Base-by-base conservation (phyloP, 2,329 filamentous ascomycete species). In the Microdochium bolleyi region DNA sequence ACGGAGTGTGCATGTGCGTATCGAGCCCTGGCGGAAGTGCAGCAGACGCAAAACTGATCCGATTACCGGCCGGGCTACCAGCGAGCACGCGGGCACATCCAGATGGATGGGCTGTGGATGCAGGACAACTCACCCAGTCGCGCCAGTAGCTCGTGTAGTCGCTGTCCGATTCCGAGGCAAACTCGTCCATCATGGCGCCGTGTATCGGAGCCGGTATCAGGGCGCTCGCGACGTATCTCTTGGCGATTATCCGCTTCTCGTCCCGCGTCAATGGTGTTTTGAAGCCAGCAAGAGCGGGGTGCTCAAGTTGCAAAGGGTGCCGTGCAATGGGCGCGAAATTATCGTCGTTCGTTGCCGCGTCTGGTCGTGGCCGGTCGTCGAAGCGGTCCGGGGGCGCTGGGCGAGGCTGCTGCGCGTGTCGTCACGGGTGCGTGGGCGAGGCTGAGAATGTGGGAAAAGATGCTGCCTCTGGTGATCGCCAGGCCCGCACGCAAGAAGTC, bases 71-170 rank as follows among this genome's bases (percentile, higher is more conserved):
- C 34, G n/a, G 13, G 16, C 14, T 14, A 2, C 9, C 5, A 13
- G 10, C 16, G 19, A 46, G 41, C 41, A 46, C 41, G 19, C 41
- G 41, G 41, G 41, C 41, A 41, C 13, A 11, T 8, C 21, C 1
- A 22, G 27, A n/a, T 16, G 19, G 27, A 24, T 24, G 38, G 22
- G 24, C 14, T 34, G 38, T 25, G 51, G 57, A 54, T 52, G 19
- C 24, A 32, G 30, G 37, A 56, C 57, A 55, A 85, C 89, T 76
- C 78, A 97, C 94, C 94, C 94, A 99, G 74, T 99, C 94, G 70
- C 92, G 81, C 94, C 94, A 99, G 72, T 97, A 99, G 73, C 91
- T 97, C 49, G 94, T 96, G 70, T 97, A 99, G 75, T 99, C 94
- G 72, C 92, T 96, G 69, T 99, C 94, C 13, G 92, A 95, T 72